Percentiles rank a stretch among this genome's conserved stretches.
Evolutionary conservation across 2,329 filamentous ascomycete genomes (phyloP).

Genomic region (Sclerotinia subarctica): DNA sequence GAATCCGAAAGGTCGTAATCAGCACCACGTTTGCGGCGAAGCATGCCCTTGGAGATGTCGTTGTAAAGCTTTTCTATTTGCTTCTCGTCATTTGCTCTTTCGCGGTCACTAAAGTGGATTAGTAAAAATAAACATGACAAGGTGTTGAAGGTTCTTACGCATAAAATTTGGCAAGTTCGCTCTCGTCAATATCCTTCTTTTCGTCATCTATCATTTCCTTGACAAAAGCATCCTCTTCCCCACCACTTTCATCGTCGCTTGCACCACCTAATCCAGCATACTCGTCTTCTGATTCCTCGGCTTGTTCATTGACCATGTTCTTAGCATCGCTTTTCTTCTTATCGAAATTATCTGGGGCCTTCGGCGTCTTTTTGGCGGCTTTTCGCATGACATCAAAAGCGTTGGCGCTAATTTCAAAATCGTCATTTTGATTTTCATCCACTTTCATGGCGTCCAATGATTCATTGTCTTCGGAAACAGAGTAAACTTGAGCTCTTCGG

Average conservation of each 20-base stretch:
- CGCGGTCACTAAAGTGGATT: conserved; percentile 59
- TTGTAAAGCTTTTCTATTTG: conserved; percentile 88
- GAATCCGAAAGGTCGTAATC: conserved; percentile 86
- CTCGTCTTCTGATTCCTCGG: conserved; percentile 96
- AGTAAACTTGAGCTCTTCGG: conserved; percentile 44
- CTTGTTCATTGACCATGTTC: conserved; percentile 86
- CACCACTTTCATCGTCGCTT: conserved; percentile 80
- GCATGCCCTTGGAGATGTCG: conserved; percentile 83
- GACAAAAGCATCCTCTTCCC: conserved; percentile 70
- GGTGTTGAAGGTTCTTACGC: conserved; percentile 61
- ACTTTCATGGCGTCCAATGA: conserved; percentile 27
- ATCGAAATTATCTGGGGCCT: conserved; percentile 60
- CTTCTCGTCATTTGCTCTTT: conserved; percentile 78
- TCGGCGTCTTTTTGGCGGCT: conserved; percentile 53
- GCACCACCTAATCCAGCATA: conserved; percentile 90
- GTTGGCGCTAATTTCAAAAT: conserved; percentile 41
- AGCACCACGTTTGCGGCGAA: conserved; percentile 77
- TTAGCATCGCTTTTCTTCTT: conserved; percentile 85
- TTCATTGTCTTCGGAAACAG: conserved; percentile 42
- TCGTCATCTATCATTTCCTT: conserved; percentile 90
- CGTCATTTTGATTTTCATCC: conserved; percentile 31
- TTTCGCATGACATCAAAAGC: conserved; percentile 60
- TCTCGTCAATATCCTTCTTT: conserved; percentile 73
- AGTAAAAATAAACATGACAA: not conserved
- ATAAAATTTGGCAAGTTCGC: conserved; percentile 79